Base-by-base conservation (phyloP, 1,284 basidiomycete species). In the Ganoderma leucocontextum region DNA sequence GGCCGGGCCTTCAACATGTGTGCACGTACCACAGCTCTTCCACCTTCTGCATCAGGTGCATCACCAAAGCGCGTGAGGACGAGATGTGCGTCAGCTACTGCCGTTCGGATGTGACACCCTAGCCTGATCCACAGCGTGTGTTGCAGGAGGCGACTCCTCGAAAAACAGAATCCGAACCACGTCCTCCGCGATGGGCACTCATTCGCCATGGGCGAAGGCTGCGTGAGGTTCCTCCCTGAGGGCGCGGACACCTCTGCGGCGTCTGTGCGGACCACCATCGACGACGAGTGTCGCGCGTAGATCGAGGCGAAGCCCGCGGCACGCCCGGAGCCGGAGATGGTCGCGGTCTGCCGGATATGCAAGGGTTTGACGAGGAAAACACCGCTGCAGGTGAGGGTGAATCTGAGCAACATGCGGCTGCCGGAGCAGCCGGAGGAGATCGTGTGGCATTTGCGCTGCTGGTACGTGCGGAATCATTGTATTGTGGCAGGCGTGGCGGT, bases 171-270 rank as follows among this genome's bases (percentile, higher is more conserved):
- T 29, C 63, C 17, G n/a, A 38, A 63, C 35, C 6, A 52, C 35
- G 47, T 61, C 12, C 35, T 63, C 25, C 36, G 36, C 17, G 2
- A 29, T 42, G 5, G 2, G 10, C 67, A 68, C 60, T 4, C 13
- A 1, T 41, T 61, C 15, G 25, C n/a, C 44, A 29, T 22, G 6
- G 49, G 52, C 12, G 52, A 35, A 38, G 25, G 62, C 22, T 61
- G 67, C 22, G 17, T 68, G 41, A 58, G 58, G 53, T 49, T 68
- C 47, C 22, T 68, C 19, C 59, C 67, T 1, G 67, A 62, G 38
- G 60, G 67, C 7, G 67, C 22, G 0, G 63, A 68, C 59, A 62
- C 63, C 12, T 2, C 22, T 1, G 22, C 22, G 22, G 47, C 47
- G 22, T 49, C 47, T 22, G 22, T 49, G 47, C 47, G 47, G 22